Evolutionary conservation across 1,139 yeast genomes (phyloP).

Genomic region (Suhomyces chickasaworum): DNA sequence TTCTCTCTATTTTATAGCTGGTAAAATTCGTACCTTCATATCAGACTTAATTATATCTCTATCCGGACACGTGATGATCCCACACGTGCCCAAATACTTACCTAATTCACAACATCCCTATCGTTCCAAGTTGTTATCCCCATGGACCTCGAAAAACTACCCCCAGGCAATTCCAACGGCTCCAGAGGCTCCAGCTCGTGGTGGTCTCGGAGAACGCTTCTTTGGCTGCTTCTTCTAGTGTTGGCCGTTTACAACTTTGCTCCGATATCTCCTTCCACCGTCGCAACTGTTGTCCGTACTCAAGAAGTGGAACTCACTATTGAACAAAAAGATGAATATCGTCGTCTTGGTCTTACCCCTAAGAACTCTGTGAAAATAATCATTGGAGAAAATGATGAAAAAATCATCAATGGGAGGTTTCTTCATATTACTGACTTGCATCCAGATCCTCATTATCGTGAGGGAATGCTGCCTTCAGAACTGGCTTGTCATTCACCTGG

Average conservation of each 20-base stretch:
- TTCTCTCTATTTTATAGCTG: no score
- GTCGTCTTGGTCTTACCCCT: slow-evolving; percentile 35
- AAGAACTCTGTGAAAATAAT: slow-evolving; percentile 33
- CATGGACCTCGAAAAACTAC: slow-evolving; percentile 6
- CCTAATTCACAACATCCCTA: neutral
- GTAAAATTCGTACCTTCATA: no score
- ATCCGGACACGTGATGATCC: neutral
- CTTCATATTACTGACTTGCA: slow-evolving; percentile 85
- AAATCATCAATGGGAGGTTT: slow-evolving; percentile 64
- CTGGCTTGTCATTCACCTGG: slow-evolving; percentile 57
- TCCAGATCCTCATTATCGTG: slow-evolving; percentile 72
- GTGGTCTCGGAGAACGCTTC: neutral
- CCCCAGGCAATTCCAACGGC: neutral
- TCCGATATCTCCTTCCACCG: neutral
- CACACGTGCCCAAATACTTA: slow-evolving; percentile 1
- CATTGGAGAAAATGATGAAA: slow-evolving; percentile 28
- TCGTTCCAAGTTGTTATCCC: neutral
- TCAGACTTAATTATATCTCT: no score
- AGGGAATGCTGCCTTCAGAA: slow-evolving; percentile 39
- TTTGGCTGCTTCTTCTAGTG: neutral
- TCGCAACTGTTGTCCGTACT: neutral
- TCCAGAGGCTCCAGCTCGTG: neutral
- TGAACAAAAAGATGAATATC: slow-evolving; percentile 12
- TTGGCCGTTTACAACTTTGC: neutral
- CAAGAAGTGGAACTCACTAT: slow-evolving; percentile 7